Base-by-base conservation (phyloP, 371 early-diverging fungal genomes). In the Syncephalastrum monosporum region DNA sequence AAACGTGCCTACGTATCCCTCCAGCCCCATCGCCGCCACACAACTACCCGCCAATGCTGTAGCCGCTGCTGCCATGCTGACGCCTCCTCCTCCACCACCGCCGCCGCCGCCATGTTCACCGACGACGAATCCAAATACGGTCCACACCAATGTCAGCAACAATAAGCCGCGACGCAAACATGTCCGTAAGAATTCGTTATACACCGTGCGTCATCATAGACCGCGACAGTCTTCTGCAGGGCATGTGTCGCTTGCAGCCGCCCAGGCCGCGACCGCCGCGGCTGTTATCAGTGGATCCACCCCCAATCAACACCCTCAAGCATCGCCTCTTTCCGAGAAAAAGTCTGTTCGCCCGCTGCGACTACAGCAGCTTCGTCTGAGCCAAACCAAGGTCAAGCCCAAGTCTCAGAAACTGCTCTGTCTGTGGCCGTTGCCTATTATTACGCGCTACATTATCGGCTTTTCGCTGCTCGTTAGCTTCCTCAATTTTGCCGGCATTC, bases 351-450 rank as follows among this genome's bases (percentile, higher is more conserved):
- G 38, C 0, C 10, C 6, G 2, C 38, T 33, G 38, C 38, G 38
- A 5, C 38, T 33, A 10, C 38, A 5, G 2, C 38, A 33, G 7
- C 38, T 33, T 33, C 10, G 38, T 12, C 38, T 33, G 38, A 33
- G 38, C 38, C 38, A 33, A 10, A 33, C 19, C 42, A 67, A 67
- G 42, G 50, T 33, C 16, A 65, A 68, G 45, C 53, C 56, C 14
- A 64, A 79, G 57, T 72, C 79, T 12, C 79, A 77, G 48, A 73
- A 72, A 47, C 23, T 77, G 23, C 56, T 81, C 4, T 71, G 72
- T 47, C 51, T 81, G 15, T 81, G 81, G 82, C 79, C 82, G 3
- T 57, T 82, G 12, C 82, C 82, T 10, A 55, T 71, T 12, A 61
- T 79, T 4, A 82, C 82, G 14, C 70, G 82, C 16, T 74, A 72